These are phyloP conservation scores for Pseudogymnoascus sp. DNA, from an alignment of 2,329 filamentous ascomycete species.

Conservation along the genomic window DNA sequence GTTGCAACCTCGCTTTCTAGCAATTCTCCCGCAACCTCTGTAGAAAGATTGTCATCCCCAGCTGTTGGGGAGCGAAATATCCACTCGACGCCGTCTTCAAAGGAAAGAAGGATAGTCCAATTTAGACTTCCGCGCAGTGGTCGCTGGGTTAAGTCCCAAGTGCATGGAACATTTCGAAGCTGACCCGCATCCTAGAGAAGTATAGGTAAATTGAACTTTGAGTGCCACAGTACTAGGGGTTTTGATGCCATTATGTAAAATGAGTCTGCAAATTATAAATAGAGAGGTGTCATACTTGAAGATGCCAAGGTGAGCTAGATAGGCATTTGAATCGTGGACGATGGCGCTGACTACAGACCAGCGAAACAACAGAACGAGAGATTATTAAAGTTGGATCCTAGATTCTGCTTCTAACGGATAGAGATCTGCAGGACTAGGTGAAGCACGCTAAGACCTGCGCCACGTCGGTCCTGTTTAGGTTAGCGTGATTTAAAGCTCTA, in stretches of 20 bases:
- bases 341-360: not conserved
- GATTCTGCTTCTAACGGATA: not conserved
- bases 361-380: not conserved
- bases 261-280: too few species aligned
- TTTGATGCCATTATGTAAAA: conserved; percentile 11
- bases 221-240: conserved; percentile 10
- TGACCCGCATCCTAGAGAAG: conserved; percentile 12
- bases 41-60: not conserved
- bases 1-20: conserved; percentile 17
- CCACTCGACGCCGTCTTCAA: conserved; percentile 18
- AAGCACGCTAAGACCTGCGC: not conserved
- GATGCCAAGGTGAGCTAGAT: not conserved
- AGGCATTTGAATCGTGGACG: not conserved
- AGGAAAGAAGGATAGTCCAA: conserved; percentile 16
- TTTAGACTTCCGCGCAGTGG: conserved; percentile 14
- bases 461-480: not conserved
- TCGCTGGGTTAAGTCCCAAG: conserved; percentile 12
- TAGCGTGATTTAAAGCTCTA: not conserved
- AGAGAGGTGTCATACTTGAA: too few species aligned
- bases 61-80: conserved; percentile 15
- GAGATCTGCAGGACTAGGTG: not conserved
- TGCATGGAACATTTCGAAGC: conserved; percentile 15
- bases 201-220: conserved; percentile 12
- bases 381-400: not conserved
- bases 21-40: conserved; percentile 11